Base-by-base conservation (phyloP, 306 rosid species). In the Dicorynia guianensis region DNA sequence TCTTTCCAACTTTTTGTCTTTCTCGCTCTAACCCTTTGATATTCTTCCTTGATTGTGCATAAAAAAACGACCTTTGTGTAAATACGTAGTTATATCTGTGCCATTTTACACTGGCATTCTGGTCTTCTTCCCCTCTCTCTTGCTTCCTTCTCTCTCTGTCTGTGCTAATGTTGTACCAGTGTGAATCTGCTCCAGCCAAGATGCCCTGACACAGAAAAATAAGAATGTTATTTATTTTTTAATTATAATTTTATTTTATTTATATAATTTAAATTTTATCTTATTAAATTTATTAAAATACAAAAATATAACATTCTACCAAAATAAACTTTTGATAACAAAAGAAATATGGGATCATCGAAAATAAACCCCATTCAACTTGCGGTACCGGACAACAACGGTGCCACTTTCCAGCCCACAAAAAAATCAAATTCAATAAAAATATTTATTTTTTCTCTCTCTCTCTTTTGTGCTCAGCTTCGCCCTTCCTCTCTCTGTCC, bases 371-470 rank as follows among this genome's bases (percentile, higher is more conserved):
- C 59, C 53, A 53, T 84, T 80, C 96, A 89, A 89, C 86, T 92
- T 85, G 97, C 89, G 71, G 87, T 86, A 88, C 76, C 78, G 85
- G 96, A 91, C 96, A 89, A 86, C 88, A 68, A 76, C 76, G 87
- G 82, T 89, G 75, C 93, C 77, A 87, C 98, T 93, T 88, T 91
- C 91, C 98, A 89, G 89, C 97, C 93, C 87, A 89, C 97, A 79
- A 82, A 82, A 59, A 56, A 25, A 34, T 35, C 17, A 64, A 62
- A 64, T 72, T 52, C 10, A 4, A 38, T 54, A 12, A 44, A 62
- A 79, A 62, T 60, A 44, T 11, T 39, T 42, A 40, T 30, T 12
- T 34, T 15, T 53, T 4, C 6, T 8, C 6, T 18, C 14, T 62
- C 40, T 59, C 59, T 33, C 69, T 25, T 49, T 55, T 65, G 50